Conservation (phyloP, 2,329 filamentous ascomycete species). For the Diaporthe sp. region DNA sequence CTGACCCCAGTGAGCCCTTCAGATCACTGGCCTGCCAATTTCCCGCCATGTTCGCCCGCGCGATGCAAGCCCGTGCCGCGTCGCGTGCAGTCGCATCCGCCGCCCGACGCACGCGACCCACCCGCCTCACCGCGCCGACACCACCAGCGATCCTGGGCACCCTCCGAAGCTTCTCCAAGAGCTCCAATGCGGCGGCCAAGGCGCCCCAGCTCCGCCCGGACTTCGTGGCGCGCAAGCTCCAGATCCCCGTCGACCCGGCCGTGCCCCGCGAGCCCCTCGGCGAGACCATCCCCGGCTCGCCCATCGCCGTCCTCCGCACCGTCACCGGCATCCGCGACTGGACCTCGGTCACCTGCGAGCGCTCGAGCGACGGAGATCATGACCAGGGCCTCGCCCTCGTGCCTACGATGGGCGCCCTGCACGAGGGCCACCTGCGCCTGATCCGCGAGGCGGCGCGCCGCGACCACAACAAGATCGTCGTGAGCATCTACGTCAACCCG, state of each 20-base stretch:
- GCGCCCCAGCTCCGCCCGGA: background rate
- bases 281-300: conserved; percentile 66
- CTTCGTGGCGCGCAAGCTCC: conserved; percentile 26
- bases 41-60: conserved; percentile 34
- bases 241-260: conserved; percentile 23
- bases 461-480: conserved; percentile 88
- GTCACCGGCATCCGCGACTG: conserved; percentile 78
- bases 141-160: background rate
- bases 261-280: conserved; percentile 40
- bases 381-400: conserved; percentile 85
- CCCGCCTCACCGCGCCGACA: background rate
- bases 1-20: background rate
- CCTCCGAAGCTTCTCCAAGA: conserved; percentile 4
- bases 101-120: background rate
- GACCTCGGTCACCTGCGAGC: conserved; percentile 75
- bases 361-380: conserved; percentile 72
- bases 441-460: conserved; percentile 82
- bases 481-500: conserved; percentile 96
- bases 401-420: conserved; percentile 98
- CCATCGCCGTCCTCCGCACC: conserved; percentile 81
- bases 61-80: conserved; percentile 24
- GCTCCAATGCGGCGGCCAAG: background rate
- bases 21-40: background rate
- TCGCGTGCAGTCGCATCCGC: conserved; percentile 31
- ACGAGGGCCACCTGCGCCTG: conserved; percentile 88